These are phyloP conservation scores for Entoloma clypeatum DNA, from an alignment of 1,284 basidiomycete species.

Conservation along the genomic window DNA sequence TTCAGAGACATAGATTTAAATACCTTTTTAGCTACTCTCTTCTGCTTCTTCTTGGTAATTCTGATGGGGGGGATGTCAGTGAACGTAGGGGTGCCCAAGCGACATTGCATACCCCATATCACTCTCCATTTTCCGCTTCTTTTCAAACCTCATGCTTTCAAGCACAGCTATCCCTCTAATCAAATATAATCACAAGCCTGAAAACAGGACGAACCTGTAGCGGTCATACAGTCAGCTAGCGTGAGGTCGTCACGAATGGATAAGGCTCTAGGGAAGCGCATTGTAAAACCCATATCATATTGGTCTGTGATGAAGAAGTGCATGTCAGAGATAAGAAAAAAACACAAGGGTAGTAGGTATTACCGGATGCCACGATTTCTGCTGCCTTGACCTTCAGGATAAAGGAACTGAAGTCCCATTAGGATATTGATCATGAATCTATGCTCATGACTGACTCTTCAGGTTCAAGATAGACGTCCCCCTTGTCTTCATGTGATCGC, in stretches of 20 bases:
- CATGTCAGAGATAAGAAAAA: background rate
- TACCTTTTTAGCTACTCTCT: slow-evolving; percentile 53
- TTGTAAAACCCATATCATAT: slow-evolving; percentile 71
- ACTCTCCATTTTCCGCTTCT: slow-evolving; percentile 68
- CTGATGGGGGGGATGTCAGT: slow-evolving; percentile 29
- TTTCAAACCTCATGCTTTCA: slow-evolving; percentile 55
- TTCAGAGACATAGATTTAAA: background rate
- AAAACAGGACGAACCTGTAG: slow-evolving; percentile 44
- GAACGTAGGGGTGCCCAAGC: background rate
- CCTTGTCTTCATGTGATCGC: slow-evolving; percentile 67
- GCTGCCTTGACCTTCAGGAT: slow-evolving; percentile 89
- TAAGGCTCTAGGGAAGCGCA: slow-evolving; percentile 87
- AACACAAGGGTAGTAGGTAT: slow-evolving; percentile 14
- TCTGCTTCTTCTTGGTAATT: slow-evolving; percentile 61
- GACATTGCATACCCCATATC: slow-evolving; percentile 42
- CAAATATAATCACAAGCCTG: background rate
- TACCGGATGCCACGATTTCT: slow-evolving; percentile 76
- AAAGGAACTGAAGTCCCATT: slow-evolving; percentile 58
- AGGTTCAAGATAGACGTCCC: slow-evolving; percentile 77
- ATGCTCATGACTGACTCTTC: slow-evolving; percentile 54
- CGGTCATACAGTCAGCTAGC: slow-evolving; percentile 65
- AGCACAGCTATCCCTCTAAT: slow-evolving; percentile 34
- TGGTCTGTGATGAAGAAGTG: slow-evolving; percentile 45
- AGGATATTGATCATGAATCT: background rate
- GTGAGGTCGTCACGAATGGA: slow-evolving; percentile 72